Conservation (phyloP, 208 protist species). For the Leishmania guyanensis region DNA sequence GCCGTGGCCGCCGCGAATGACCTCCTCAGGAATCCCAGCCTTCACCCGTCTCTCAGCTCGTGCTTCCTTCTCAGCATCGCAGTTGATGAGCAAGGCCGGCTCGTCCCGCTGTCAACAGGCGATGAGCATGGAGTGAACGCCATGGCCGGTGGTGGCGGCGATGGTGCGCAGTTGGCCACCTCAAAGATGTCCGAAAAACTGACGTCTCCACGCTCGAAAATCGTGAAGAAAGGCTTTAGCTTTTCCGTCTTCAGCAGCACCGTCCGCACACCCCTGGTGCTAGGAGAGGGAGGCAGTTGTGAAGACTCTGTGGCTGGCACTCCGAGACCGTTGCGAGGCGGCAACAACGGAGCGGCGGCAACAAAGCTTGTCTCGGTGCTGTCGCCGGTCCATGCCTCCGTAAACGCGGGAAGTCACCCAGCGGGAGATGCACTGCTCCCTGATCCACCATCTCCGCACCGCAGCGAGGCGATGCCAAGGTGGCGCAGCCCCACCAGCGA, state of each 20-base stretch:
- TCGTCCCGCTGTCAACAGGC: slow-evolving; percentile 10
- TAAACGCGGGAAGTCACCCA: not conserved
- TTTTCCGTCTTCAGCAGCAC: not conserved
- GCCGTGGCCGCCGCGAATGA: slow-evolving; percentile 24
- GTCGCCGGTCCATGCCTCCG: not conserved
- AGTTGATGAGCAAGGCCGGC: slow-evolving; percentile 30
- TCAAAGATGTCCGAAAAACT: no score
- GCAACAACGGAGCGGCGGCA: not conserved
- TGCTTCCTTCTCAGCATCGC: slow-evolving; percentile 33
- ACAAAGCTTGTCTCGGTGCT: not conserved
- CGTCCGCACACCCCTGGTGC: not conserved
- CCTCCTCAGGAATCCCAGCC: slow-evolving; percentile 22
- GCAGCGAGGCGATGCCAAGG: not conserved
- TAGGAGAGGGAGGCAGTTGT: no score
- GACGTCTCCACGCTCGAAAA: not conserved
- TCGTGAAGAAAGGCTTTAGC: not conserved
- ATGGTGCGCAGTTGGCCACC: not conserved
- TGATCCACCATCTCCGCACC: not conserved
- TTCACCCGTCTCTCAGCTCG: slow-evolving; percentile 27
- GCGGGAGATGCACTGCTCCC: not conserved
- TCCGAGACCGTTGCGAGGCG: not conserved
- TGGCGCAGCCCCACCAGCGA: not conserved
- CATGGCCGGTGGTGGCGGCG: not conserved
- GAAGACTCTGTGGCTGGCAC: not conserved
- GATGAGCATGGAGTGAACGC: not conserved